Percentiles rank a stretch among this genome's conserved stretches.
phyloP scores from a whole-genome alignment of 768 basidiomycete species.

The Lactarius hatsudake region DNA sequence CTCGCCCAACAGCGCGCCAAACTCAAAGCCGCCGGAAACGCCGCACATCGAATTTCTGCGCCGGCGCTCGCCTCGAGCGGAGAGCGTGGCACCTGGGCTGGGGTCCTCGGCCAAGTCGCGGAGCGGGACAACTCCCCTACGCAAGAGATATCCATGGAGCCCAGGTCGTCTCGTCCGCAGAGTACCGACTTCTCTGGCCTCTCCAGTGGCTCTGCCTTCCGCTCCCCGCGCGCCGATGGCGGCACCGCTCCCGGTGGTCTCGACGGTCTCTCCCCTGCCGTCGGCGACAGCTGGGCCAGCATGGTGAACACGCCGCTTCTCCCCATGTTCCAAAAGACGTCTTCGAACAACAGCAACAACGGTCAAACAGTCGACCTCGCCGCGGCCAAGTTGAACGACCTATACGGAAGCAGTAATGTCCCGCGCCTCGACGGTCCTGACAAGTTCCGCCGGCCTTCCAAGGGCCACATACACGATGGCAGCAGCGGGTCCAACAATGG shows the following conservation, averaged over 20 bases:
- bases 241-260: slow-evolving; percentile 25
- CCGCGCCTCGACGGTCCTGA: slow-evolving; percentile 86
- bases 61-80: slow-evolving; percentile 35
- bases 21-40: slow-evolving; percentile 77
- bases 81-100: slow-evolving; percentile 61
- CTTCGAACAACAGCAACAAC: slow-evolving; percentile 34
- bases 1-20: slow-evolving; percentile 89
- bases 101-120: slow-evolving; percentile 75
- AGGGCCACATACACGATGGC: slow-evolving; percentile 31
- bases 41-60: slow-evolving; percentile 62
- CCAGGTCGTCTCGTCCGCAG: slow-evolving; percentile 69
- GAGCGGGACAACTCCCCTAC: slow-evolving; percentile 65
- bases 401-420: slow-evolving; percentile 69
- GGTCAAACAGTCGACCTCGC: slow-evolving; percentile 54
- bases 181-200: slow-evolving; percentile 87
- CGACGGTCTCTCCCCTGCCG: slow-evolving; percentile 49
- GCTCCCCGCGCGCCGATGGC: slow-evolving; percentile 48
- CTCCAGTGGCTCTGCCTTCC: slow-evolving; percentile 44
- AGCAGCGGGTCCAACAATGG: slow-evolving; percentile 21
- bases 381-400: slow-evolving; percentile 55
- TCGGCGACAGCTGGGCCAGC: slow-evolving; percentile 90
- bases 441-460: slow-evolving; percentile 67
- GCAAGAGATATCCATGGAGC: slow-evolving; percentile 57
- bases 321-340: slow-evolving; percentile 34
- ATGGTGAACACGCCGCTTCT: slow-evolving; percentile 92